Evolutionary conservation across 75 land plant species (phyloP).

Genomic region (Cupressus sempervirens): DNA sequence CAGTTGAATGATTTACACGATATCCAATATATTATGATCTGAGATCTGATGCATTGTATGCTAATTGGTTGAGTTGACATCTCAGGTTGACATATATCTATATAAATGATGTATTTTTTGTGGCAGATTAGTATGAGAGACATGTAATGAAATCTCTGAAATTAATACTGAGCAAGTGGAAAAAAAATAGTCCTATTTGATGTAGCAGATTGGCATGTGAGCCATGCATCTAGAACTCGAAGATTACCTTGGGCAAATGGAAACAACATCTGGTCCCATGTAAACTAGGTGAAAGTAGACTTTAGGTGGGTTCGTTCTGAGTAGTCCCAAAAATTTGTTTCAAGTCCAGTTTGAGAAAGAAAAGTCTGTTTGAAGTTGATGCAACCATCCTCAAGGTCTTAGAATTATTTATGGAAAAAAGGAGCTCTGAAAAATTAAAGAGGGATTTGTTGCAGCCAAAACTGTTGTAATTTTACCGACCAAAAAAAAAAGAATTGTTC

Average conservation of each 20-base stretch:
- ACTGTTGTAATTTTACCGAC: not conserved
- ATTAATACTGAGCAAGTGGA: not conserved
- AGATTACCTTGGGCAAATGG: not conserved
- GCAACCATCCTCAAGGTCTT: not conserved
- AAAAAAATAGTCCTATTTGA: not conserved
- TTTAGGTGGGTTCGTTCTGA: not conserved
- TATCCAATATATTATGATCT: not conserved
- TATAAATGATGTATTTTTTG: not conserved
- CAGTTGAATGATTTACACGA: not conserved
- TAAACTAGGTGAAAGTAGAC: not conserved
- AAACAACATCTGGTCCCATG: too few relatives aligned
- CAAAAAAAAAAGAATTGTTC: too few relatives aligned
- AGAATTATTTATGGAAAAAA: not conserved
- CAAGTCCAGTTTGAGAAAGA: not conserved
- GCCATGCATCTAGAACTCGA: not conserved
- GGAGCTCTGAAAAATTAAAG: too few relatives aligned
- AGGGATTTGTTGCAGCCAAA: not conserved
- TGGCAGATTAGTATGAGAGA: not conserved
- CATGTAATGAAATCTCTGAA: not conserved
- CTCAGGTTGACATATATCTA: not conserved
- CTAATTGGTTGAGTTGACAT: not conserved
- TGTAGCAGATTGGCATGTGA: not conserved
- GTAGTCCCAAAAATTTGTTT: not conserved
- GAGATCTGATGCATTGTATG: not conserved
- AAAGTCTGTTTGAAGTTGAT: not conserved